Evolutionary conservation across 2,329 filamentous ascomycete genomes (phyloP).

Genomic region (Penicillium sp.): DNA sequence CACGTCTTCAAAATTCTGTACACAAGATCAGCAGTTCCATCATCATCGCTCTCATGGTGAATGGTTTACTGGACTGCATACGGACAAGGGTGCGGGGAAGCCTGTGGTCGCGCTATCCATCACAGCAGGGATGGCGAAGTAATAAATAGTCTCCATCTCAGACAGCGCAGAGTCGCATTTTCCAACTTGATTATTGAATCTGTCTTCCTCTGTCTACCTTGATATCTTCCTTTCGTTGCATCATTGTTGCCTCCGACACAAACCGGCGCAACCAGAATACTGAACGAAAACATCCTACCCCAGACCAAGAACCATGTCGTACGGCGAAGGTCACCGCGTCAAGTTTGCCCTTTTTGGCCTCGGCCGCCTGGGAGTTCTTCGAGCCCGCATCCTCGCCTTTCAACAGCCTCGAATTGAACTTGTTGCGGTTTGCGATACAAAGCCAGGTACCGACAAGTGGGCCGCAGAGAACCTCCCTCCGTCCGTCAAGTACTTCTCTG

Average conservation of each 20-base stretch:
- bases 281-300: not conserved
- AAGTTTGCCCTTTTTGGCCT: slow-evolving; percentile 17
- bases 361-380: slow-evolving; percentile 23
- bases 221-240: not conserved
- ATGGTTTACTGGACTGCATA: not conserved
- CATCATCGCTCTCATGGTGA: not conserved
- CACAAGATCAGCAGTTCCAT: too few species aligned
- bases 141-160: slow-evolving; percentile 2
- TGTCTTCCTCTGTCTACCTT: too few species aligned
- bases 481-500: slow-evolving; percentile 14
- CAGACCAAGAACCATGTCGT: slow-evolving; percentile 5
- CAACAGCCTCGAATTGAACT: slow-evolving; percentile 40
- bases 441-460: slow-evolving; percentile 35
- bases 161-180: slow-evolving; percentile 1
- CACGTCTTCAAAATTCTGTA: too few species aligned
- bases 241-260: not conserved
- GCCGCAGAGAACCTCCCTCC: slow-evolving; percentile 28
- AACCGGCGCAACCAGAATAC: not conserved
- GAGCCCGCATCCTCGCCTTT: slow-evolving; percentile 36
- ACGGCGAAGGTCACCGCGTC: slow-evolving; percentile 2
- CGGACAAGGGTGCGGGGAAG: slow-evolving; percentile 2
- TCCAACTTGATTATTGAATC: not conserved
- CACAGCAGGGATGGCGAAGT: not conserved
- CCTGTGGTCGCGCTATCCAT: not conserved
- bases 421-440: slow-evolving; percentile 37